Conservation (phyloP, 306 rosid species). For the Spatholobus suberectus region DNA sequence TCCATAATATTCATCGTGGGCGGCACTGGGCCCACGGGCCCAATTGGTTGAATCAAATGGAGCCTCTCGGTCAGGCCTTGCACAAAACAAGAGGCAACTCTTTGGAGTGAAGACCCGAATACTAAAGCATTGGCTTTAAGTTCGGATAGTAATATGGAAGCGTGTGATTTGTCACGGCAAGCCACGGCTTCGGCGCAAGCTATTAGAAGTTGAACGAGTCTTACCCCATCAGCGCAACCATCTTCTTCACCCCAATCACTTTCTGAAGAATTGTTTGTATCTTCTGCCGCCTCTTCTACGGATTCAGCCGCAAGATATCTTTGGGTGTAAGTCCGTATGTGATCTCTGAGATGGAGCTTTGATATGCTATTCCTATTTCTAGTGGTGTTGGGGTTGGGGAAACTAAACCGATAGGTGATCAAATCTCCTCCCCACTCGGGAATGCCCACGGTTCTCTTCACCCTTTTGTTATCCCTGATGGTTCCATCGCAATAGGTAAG, state of each 20-base stretch:
- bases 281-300: slow-evolving; percentile 62
- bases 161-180: slow-evolving; percentile 77
- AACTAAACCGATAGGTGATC: too few species aligned
- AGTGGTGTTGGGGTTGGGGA: slow-evolving; percentile 41
- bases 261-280: slow-evolving; percentile 43
- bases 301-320: slow-evolving; percentile 73
- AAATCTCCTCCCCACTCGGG: too few species aligned
- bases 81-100: slow-evolving; percentile 91
- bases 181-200: slow-evolving; percentile 96
- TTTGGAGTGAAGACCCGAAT: slow-evolving; percentile 81
- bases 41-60: slow-evolving; percentile 59
- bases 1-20: slow-evolving; percentile 61
- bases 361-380: slow-evolving; percentile 47
- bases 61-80: slow-evolving; percentile 74
- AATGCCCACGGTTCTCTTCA: slow-evolving; percentile 43
- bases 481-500: slow-evolving; percentile 51
- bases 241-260: slow-evolving; percentile 49
- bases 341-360: slow-evolving; percentile 65
- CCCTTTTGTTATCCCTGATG: slow-evolving; percentile 53
- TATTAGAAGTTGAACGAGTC: slow-evolving; percentile 81
- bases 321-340: slow-evolving; percentile 67
- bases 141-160: slow-evolving; percentile 66
- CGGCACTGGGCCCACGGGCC: slow-evolving; percentile 44
- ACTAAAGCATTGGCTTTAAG: slow-evolving; percentile 73
- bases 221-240: slow-evolving; percentile 75